A percentile compares a stretch with the other conserved stretches of the same genome.
phyloP scores from a whole-genome alignment of 2,329 filamentous ascomycete genomes.

The Rugonectria rugulosa region DNA sequence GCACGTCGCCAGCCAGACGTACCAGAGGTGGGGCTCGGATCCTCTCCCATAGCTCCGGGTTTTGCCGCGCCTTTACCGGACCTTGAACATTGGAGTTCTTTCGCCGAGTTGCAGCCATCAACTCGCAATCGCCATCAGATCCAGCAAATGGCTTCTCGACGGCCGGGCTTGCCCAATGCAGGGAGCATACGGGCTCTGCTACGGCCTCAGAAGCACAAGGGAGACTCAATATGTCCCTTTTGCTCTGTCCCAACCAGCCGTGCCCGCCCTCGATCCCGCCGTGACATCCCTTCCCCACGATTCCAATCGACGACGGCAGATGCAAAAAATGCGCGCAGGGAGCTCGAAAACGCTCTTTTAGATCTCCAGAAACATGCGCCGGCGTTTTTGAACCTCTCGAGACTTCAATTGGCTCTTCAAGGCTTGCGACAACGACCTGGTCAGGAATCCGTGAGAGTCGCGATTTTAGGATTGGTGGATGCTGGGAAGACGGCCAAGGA shows the following conservation, averaged over 20 bases:
- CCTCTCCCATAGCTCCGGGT: slow-evolving; percentile 28
- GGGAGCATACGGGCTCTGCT: slow-evolving; percentile 39
- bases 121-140: slow-evolving; percentile 28
- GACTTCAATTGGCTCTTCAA: slow-evolving; percentile 74
- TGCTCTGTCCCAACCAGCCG: slow-evolving; percentile 37
- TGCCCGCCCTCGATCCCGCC: slow-evolving; percentile 32
- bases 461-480: slow-evolving; percentile 59
- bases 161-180: slow-evolving; percentile 38
- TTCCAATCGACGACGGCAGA: slow-evolving; percentile 39
- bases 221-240: slow-evolving; percentile 41
- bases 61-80: slow-evolving; percentile 40
- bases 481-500: slow-evolving; percentile 62
- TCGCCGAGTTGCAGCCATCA: slow-evolving; percentile 22
- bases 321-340: slow-evolving; percentile 50
- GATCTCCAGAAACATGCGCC: slow-evolving; percentile 68
- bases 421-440: slow-evolving; percentile 66
- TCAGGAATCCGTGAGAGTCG: slow-evolving; percentile 65
- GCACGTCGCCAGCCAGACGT: background rate
- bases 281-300: slow-evolving; percentile 36
- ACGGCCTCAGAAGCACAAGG: slow-evolving; percentile 20
- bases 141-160: slow-evolving; percentile 43
- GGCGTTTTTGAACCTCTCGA: slow-evolving; percentile 71
- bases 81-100: slow-evolving; percentile 28
- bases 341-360: slow-evolving; percentile 66
- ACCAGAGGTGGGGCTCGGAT: background rate